Conservation (phyloP, 2,329 filamentous ascomycete species). For the Neoscytalidium dimidiatum region DNA sequence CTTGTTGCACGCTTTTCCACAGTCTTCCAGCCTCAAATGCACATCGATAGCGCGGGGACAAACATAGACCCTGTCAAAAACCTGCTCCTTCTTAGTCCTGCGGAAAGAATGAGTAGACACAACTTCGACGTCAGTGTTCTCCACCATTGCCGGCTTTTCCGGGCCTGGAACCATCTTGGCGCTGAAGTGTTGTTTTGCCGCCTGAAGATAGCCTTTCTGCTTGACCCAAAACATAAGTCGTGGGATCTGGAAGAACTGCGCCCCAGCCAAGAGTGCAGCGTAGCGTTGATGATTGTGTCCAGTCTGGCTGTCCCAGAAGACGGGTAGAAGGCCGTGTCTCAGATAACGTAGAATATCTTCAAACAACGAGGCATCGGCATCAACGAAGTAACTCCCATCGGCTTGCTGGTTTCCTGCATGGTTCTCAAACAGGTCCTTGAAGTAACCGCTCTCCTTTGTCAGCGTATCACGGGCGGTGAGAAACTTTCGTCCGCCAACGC, state of each 20-base stretch:
- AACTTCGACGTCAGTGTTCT: background rate
- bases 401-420: slow-evolving; percentile 24
- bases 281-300: slow-evolving; percentile 36
- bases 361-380: slow-evolving; percentile 37
- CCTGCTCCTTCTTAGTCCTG: no score
- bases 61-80: background rate
- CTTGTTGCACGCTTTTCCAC: background rate
- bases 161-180: background rate
- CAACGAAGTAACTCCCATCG: slow-evolving; percentile 39
- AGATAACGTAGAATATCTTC: slow-evolving; percentile 39
- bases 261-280: slow-evolving; percentile 31
- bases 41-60: background rate
- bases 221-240: background rate
- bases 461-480: slow-evolving; percentile 25
- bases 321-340: slow-evolving; percentile 33
- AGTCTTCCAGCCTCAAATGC: background rate
- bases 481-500: slow-evolving; percentile 19
- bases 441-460: slow-evolving; percentile 26
- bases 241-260: slow-evolving; percentile 34
- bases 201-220: background rate
- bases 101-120: background rate
- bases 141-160: background rate
- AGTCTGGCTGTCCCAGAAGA: slow-evolving; percentile 35
- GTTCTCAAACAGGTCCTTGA: slow-evolving; percentile 27
- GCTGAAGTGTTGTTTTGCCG: background rate